Evolutionary conservation across 2,329 filamentous ascomycete genomes (phyloP), one percentile per base, ranked within the genome.

Genomic region (Periconia sp.): DNA sequence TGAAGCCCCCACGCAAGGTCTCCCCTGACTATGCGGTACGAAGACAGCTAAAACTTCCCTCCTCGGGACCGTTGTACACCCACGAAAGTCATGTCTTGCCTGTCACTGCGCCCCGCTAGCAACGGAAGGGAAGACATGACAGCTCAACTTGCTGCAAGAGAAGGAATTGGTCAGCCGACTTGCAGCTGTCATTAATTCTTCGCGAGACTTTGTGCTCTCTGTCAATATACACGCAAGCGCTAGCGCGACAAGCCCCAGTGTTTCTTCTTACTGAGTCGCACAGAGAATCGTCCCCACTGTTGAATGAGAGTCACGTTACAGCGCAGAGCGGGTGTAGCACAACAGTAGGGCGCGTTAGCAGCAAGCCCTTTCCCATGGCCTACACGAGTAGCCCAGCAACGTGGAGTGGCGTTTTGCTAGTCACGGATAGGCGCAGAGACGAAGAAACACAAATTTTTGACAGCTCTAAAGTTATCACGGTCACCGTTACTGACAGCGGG

Each of bases 1-100:
- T 96, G 55, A 68, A 43, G 31, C 29, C 25, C 37, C 18, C 38
- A 30, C 16, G 19, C 11, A 17, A 28, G 15, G 22, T 17, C 24
- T 48, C 22, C 29, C 33, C 33, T 15, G 33, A 29, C 21, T 24
- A 37, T 25, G 28, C 25, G 13, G 22, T 21, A 46, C 48, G 10
- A 50, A 52, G 5, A 28, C 31, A 46, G 45, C 36, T 18, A 55
- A 50, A 50, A 40, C 7, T 34, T 51, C 46, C 46, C 43, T 39
- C 39, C 21, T 34, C 18, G 43, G 23, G 36, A 16, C 22, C 40
- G 39, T 41, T 37, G 49, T 50, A 39, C 43, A n/a, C 34, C 35
- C 23, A n/a, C 17, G n/a, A 17, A n/a, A 10, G 25, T 34, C 30
- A 21, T 46, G 26, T 36, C 32, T 50, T 36, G 21, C 26, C n/a